Evolutionary conservation across 176 grass and related monocot genomes (phyloP), one percentile per base, ranked within the genome.

Genomic region (Ensete glaucum): DNA sequence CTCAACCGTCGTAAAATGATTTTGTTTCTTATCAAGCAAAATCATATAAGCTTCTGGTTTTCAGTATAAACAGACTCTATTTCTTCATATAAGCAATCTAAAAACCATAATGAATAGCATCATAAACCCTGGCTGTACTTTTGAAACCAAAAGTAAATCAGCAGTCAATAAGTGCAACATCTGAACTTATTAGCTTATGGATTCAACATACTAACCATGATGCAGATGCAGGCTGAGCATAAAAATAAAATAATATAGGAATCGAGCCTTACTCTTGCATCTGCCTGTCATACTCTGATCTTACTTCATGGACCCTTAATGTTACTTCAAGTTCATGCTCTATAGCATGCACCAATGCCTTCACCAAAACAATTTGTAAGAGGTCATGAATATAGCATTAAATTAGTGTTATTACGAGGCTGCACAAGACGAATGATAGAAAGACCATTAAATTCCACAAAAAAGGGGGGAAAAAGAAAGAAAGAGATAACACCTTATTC

Each of bases 251-350:
- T 14, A n/a, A 55, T 43, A 54, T 1, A 73, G 13, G 60, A 62
- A 10, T 62, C 19, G 66, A 12, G 29, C 3, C 84, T 85, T 91
- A 99, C 95, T 89, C 88, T 81, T 94, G 82, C 82, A 87, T 89
- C 81, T 99, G 95, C 57, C 86, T 86, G 11, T 99, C 95, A 69
- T 99, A 99, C 48, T 93, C 84, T 11, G 88, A 89, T 4, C 95
- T 86, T 22, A 99, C 82, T 91, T 99, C 90, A 67, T 99, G 85
- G 62, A 90, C 88, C 77, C 88, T 91, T 58, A 85, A 29, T 52
- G 82, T 82, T 26, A 99, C 82, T 82, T 99, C 95, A 67, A 99
- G 84, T 74, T 99, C 95, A 84, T 99, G 88, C 9, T 94, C 95
- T 53, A 91, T 86, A 14, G 82, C 62, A 59, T 92, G 80, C 78